Base-by-base conservation (phyloP, 2,329 filamentous ascomycete genomes). In the Passalora sequoiae region DNA sequence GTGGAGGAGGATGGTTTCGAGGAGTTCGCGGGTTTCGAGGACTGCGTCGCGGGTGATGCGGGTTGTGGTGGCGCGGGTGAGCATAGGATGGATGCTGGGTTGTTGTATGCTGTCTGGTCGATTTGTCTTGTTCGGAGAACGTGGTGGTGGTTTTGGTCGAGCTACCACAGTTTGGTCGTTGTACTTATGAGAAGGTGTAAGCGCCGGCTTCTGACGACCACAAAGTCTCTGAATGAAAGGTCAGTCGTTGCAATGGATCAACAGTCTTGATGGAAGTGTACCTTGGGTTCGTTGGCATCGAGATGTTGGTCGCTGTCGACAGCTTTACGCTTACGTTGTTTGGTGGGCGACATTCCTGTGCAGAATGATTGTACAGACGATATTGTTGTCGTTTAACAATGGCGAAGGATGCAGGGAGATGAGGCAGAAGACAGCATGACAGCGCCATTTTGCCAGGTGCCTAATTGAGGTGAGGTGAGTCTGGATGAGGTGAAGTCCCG, bases 21-120 rank as follows among this genome's bases (percentile, higher is more conserved):
- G 41, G 17, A 57, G 49, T 13, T 57, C 55, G 1, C 33, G 28
- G 3, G 51, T 56, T 30, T 47, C 27, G 25, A 56, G 27, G 6
- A 56, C 49, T 8, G 44, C 35, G 4, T 45, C 38, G 2, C 22
- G 30, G 8, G 45, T 38, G 9, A 31, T 27, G 1, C 15, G 6
- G 2, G 38, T 44, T 1, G 46, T 50, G 25, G 36, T 22, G 4
- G 12, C 28, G 27, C 53, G 53, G 3, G 51, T 54, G 9, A 17
- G 24, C 51, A 51, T 54, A 24, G 1, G 10, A 13, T 50, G 47
- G 13, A 27, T 41, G 40, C 38, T 36, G 3, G 19, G 21, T 17
- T 20, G 33, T 13, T n/a, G n/a, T n/a, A n/a, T n/a, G n/a, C n/a
- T n/a, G n/a, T n/a, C n/a, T n/a, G n/a, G 30, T 17, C 30, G 13